phyloP scores from a whole-genome alignment of 2,329 filamentous ascomycete genomes.

The Dactylella cylindrospora region DNA sequence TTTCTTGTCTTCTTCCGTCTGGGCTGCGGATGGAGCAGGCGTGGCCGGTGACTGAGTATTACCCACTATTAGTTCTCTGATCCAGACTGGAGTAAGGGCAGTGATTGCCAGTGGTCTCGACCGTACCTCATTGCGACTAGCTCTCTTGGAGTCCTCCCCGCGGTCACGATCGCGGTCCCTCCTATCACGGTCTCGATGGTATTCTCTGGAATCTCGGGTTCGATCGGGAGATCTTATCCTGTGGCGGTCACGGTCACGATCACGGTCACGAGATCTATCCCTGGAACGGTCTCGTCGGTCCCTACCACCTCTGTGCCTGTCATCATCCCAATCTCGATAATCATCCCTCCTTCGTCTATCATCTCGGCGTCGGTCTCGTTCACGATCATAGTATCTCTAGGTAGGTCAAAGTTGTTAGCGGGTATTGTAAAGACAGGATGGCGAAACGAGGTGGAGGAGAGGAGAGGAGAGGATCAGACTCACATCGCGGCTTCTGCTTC shows the following conservation, averaged over 20 bases:
- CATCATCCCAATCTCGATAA: slow-evolving; percentile 45
- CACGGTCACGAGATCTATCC: slow-evolving; percentile 47
- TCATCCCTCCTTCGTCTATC: slow-evolving; percentile 46
- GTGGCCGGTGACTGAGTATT: slow-evolving; percentile 45
- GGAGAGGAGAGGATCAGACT: too few relatives aligned
- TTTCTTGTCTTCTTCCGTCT: slow-evolving; percentile 49
- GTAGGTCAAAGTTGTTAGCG: too few relatives aligned
- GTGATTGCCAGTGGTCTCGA: slow-evolving; percentile 7
- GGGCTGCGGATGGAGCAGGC: slow-evolving; percentile 31
- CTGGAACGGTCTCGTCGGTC: slow-evolving; percentile 45
- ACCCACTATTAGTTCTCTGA: not conserved
- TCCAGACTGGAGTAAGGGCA: slow-evolving; percentile 7
- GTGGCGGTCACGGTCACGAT: slow-evolving; percentile 38
- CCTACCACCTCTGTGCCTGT: slow-evolving; percentile 46
- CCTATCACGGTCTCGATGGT: slow-evolving; percentile 43
- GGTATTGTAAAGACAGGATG: too few relatives aligned
- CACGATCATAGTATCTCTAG: slow-evolving; percentile 42
- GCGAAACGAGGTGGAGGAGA: not conserved
- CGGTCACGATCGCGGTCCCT: slow-evolving; percentile 47
- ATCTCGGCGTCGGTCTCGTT: slow-evolving; percentile 47
- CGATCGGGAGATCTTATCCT: slow-evolving; percentile 44
- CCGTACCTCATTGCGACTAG: slow-evolving; percentile 45
- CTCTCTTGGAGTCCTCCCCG: slow-evolving; percentile 43
- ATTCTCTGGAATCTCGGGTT: slow-evolving; percentile 44
- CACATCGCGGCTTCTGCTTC: slow-evolving; percentile 41